These are phyloP conservation scores for Colletotrichum shisoi DNA, from an alignment of 2,329 filamentous ascomycete species.

Conservation along the genomic window DNA sequence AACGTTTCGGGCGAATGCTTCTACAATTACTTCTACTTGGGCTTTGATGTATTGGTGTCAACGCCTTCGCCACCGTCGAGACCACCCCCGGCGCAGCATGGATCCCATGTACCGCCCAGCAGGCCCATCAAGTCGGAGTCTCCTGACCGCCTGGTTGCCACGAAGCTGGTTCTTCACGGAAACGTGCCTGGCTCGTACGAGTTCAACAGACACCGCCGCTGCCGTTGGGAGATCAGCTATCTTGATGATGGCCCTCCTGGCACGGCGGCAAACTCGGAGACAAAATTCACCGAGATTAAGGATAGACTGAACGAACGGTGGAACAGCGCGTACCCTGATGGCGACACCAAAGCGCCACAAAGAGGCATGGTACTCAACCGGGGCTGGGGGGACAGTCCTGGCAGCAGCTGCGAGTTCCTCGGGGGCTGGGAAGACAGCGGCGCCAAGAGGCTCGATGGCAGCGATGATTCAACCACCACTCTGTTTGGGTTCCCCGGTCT, in stretches of 20 bases:
- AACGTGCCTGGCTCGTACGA: slow-evolving; percentile 96
- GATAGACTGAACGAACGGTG: slow-evolving; percentile 72
- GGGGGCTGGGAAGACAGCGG: slow-evolving; percentile 84
- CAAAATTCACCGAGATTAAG: slow-evolving; percentile 77
- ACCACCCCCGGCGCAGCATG: slow-evolving; percentile 60
- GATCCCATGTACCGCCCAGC: slow-evolving; percentile 42
- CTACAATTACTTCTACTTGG: slow-evolving; percentile 96
- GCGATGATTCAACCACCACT: slow-evolving; percentile 73
- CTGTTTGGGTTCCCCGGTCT: slow-evolving; percentile 93
- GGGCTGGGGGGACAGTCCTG: slow-evolving; percentile 90
- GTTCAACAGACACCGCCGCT: slow-evolving; percentile 92
- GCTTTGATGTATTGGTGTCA: slow-evolving; percentile 93
- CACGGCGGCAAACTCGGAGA: slow-evolving; percentile 73
- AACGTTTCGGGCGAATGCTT: slow-evolving; percentile 78
- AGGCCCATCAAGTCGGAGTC: slow-evolving; percentile 52
- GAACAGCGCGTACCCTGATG: slow-evolving; percentile 69
- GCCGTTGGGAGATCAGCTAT: slow-evolving; percentile 81
- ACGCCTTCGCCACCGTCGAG: slow-evolving; percentile 72
- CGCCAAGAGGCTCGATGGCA: slow-evolving; percentile 62
- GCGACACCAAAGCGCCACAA: slow-evolving; percentile 61
- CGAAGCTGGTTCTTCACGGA: slow-evolving; percentile 90
- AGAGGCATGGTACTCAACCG: slow-evolving; percentile 88
- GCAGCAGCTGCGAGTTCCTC: slow-evolving; percentile 85
- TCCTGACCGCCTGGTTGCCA: slow-evolving; percentile 78
- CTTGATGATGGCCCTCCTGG: slow-evolving; percentile 56